phyloP scores from a whole-genome alignment of 345 rosid genomes.

The Hypericum perforatum region DNA sequence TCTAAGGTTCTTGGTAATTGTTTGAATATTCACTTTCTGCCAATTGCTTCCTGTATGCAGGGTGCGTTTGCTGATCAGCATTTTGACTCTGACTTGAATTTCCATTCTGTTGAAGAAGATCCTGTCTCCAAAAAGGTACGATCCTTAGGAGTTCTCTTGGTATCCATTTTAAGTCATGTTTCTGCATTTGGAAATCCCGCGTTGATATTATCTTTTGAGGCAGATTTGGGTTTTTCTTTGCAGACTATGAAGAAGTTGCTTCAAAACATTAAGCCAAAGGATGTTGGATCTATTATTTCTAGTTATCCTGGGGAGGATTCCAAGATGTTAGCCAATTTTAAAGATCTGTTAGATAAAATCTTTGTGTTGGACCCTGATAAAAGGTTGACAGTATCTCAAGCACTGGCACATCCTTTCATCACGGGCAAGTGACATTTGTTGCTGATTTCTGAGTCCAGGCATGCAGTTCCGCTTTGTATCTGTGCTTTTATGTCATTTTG shows the following conservation, averaged over 20 bases:
- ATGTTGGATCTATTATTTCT: slow-evolving; percentile 69
- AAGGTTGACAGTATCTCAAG: slow-evolving; percentile 87
- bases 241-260: slow-evolving; percentile 78
- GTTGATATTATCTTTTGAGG: neutral
- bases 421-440: slow-evolving; percentile 98
- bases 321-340: slow-evolving; percentile 81
- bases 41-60: slow-evolving; percentile 22
- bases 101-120: slow-evolving; percentile 81
- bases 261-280: slow-evolving; percentile 73
- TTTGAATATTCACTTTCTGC: neutral
- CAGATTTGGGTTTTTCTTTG: slow-evolving; percentile 18
- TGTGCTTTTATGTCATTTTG: slow-evolving; percentile 49
- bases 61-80: slow-evolving; percentile 91
- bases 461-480: slow-evolving; percentile 60
- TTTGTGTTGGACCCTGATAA: slow-evolving; percentile 96
- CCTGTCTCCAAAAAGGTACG: slow-evolving; percentile 80
- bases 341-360: slow-evolving; percentile 83
- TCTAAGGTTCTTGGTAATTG: too few species aligned
- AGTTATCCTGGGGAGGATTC: slow-evolving; percentile 90
- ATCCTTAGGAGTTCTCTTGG: neutral
- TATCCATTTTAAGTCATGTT: neutral
- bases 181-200: slow-evolving; percentile 1
- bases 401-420: slow-evolving; percentile 94
- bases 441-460: slow-evolving; percentile 72
- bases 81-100: slow-evolving; percentile 84